These are phyloP conservation scores for Eruca vesicaria DNA, from an alignment of 441 rosid species.

Conservation along the genomic window DNA sequence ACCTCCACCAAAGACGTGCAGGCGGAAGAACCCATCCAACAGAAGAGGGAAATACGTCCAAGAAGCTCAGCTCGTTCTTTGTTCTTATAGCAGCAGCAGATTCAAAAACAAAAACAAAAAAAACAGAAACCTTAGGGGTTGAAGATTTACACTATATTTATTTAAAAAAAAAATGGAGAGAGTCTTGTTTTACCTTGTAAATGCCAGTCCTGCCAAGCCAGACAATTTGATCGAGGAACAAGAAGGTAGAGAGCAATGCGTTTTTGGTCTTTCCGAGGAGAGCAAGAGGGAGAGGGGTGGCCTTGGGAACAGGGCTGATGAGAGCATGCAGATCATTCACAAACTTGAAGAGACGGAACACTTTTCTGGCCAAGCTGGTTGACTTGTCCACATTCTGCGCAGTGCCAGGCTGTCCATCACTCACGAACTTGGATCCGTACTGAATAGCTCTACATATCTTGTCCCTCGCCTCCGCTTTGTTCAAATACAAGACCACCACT, in stretches of 20 bases:
- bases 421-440: slow-evolving; percentile 89
- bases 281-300: slow-evolving; percentile 84
- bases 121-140: too few relatives aligned
- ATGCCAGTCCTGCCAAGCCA: slow-evolving; percentile 93
- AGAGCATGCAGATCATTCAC: slow-evolving; percentile 91
- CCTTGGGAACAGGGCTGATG: slow-evolving; percentile 85
- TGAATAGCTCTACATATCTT: slow-evolving; percentile 81
- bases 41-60: slow-evolving; percentile 85
- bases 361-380: slow-evolving; percentile 93
- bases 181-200: slow-evolving; percentile 54
- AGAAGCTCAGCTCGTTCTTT: slow-evolving; percentile 83
- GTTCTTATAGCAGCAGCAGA: slow-evolving; percentile 43
- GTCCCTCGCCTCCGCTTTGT: slow-evolving; percentile 79
- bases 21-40: slow-evolving; percentile 87
- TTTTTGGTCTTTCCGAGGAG: slow-evolving; percentile 94
- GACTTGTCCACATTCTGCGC: slow-evolving; percentile 94
- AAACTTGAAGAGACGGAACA: slow-evolving; percentile 95
- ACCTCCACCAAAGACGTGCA: slow-evolving; percentile 90
- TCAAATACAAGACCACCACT: slow-evolving; percentile 57
- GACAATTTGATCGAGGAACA: slow-evolving; percentile 91
- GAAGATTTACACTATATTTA: too few relatives aligned
- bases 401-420: slow-evolving; percentile 83
- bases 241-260: slow-evolving; percentile 80
- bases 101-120: too few relatives aligned
- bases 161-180: too few relatives aligned